phyloP scores from a whole-genome alignment of 768 basidiomycete species.

The Stropharia rugosoannulata region DNA sequence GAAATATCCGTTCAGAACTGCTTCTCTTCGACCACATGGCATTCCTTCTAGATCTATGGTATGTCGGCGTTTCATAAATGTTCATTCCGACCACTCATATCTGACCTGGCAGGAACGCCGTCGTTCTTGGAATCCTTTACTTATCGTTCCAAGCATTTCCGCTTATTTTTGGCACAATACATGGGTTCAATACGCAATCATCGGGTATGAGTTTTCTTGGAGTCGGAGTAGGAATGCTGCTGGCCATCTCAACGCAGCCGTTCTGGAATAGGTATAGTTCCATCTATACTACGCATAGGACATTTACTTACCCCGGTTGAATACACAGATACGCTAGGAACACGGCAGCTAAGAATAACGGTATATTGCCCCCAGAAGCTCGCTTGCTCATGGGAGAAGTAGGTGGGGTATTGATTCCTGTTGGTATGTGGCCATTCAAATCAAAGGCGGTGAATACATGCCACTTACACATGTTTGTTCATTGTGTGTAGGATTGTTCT shows the following conservation, averaged over 20 bases:
- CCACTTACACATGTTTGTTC: background rate
- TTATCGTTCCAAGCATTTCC: conserved; percentile 64
- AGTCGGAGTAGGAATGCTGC: conserved; percentile 55
- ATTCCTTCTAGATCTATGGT: conserved; percentile 71
- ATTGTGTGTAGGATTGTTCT: conserved; percentile 44
- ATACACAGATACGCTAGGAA: conserved; percentile 24
- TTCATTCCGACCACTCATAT: conserved; percentile 23
- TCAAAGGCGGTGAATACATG: no score
- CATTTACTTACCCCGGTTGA: background rate
- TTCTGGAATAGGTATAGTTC: conserved; percentile 50
- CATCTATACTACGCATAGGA: background rate
- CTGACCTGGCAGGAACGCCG: conserved; percentile 45
- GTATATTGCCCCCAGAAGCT: conserved; percentile 61
- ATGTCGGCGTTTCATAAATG: conserved; percentile 33
- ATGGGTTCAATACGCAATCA: conserved; percentile 47
- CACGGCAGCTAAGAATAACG: conserved; percentile 38
- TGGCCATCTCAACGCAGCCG: conserved; percentile 53
- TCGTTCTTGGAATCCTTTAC: conserved; percentile 62
- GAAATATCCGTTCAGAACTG: conserved; percentile 45
- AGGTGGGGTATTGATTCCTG: conserved; percentile 63
- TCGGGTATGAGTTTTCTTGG: conserved; percentile 62
- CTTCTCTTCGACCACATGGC: conserved; percentile 75
- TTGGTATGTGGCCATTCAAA: conserved; percentile 35
- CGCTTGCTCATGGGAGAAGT: conserved; percentile 65
- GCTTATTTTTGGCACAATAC: conserved; percentile 47